Percentiles rank a stretch among this genome's conserved stretches.
These are phyloP conservation scores for Neospora caninum DNA, from an alignment of 169 alveolate species.

Conservation along the genomic window DNA sequence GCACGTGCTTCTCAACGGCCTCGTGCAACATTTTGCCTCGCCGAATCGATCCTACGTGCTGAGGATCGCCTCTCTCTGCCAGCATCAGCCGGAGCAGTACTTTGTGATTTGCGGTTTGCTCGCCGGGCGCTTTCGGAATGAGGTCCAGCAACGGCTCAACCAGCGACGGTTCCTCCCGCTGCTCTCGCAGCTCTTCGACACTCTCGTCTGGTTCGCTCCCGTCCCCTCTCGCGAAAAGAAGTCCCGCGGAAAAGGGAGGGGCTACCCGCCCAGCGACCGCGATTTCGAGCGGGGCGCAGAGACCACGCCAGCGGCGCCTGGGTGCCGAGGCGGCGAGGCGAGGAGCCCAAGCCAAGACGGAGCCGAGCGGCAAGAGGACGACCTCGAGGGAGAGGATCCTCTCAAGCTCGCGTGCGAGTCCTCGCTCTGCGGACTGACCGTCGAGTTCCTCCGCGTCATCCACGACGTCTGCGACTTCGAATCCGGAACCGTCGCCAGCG, in stretches of 20 bases:
- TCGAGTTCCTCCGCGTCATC: constrained; percentile 38
- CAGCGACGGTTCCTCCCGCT: constrained; percentile 31
- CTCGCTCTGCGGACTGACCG: constrained; percentile 41
- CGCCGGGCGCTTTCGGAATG: constrained; percentile 29
- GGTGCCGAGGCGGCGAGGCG: background rate
- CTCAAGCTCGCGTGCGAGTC: constrained; percentile 16
- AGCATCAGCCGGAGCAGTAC: constrained; percentile 48
- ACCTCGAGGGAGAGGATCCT: background rate
- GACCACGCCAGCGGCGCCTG: background rate
- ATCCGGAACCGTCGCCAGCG: constrained; percentile 3
- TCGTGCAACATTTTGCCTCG: constrained; percentile 40
- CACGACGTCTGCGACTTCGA: constrained; percentile 39
- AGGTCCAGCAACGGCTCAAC: constrained; percentile 39
- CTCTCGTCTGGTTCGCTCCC: constrained; percentile 23
- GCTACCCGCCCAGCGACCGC: background rate
- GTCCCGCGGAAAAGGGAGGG: background rate
- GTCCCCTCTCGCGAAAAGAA: background rate
- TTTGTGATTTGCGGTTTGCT: constrained; percentile 31
- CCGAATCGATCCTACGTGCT: constrained; percentile 30
- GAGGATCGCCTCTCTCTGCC: constrained; percentile 27
- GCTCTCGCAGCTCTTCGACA: constrained; percentile 3
- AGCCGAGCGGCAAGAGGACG: background rate
- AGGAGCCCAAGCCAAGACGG: background rate
- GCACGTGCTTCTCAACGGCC: constrained; percentile 24
- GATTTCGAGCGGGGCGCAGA: background rate